Base-by-base conservation (phyloP, 2,329 filamentous ascomycete genomes). In the Madurella mycetomatis region DNA sequence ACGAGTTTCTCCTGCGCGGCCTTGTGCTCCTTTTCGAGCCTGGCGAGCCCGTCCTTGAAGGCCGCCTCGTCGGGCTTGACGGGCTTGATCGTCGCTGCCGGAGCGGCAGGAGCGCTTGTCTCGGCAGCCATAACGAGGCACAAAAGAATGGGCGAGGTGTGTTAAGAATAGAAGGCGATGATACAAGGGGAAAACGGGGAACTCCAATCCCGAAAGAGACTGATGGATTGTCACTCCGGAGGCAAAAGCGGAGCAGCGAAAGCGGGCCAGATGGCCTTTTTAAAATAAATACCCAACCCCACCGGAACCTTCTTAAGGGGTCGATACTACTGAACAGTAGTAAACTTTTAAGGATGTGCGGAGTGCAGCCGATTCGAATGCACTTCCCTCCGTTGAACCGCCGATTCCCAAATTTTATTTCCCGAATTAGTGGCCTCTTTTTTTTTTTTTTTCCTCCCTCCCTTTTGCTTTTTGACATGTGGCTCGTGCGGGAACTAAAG, bases 11-110 rank as follows among this genome's bases (percentile, higher is more conserved):
- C 85, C 76, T 94, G 87, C 46, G 86, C 80, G 49, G 83, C 84
- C 68, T 87, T 79, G 74, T 95, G 87, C 62, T 88, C 90, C 78
- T 96, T 95, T 74, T 97, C 90, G 25, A 88, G 87, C 74, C 87
- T 83, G 48, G 83, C 85, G 58, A 96, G 80, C 60, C 82, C 81
- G 69, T 85, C 81, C 76, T 95, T 91, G 79, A 86, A 99, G 64
- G 80, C 77, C 62, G 86, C 87, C 76, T 94, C 88, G 72, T 96
- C 89, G 45, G 94, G 94, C 80, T 88, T 90, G 73, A 88, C 82
- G 51, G 92, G 91, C 75, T 85, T 90, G 63, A 71, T 72, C 58
- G 75, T 70, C 12, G 19, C 39, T 11, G 77, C 69, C 53, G 78
- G 70, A 46, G 77, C 69, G 57, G 73, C 70, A 54, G 75, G 39